Evolutionary conservation across 768 basidiomycete species (phyloP).

Genomic region (Termitomyces sp.): DNA sequence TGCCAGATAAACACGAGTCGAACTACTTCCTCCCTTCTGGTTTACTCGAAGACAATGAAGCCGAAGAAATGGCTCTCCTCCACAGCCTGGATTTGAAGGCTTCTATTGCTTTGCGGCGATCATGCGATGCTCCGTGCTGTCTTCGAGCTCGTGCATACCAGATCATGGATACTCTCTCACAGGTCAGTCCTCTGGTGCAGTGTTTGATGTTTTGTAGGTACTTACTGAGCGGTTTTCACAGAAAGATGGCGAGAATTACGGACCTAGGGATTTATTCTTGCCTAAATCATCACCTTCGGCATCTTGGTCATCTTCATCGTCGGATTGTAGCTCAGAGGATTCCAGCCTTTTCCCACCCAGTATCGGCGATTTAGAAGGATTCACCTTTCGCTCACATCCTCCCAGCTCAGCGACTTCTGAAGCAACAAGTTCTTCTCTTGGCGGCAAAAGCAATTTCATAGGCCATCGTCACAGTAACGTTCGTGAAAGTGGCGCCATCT

Average conservation of each 20-base stretch:
- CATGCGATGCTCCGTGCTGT: slow-evolving; percentile 8
- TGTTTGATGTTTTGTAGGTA: not conserved
- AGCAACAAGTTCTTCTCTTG: not conserved
- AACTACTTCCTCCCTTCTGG: slow-evolving; percentile 10
- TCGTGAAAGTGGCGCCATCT: not conserved
- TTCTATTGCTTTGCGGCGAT: not conserved
- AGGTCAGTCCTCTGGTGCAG: not conserved
- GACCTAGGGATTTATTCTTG: not conserved
- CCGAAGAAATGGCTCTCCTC: slow-evolving; percentile 3
- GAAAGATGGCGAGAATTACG: not conserved
- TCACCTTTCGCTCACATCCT: not conserved
- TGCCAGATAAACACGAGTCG: not conserved
- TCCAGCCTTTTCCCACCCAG: not conserved
- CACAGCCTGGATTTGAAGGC: not conserved
- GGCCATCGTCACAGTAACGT: not conserved
- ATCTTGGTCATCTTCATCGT: not conserved
- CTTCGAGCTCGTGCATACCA: slow-evolving; percentile 6
- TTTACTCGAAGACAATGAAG: slow-evolving; percentile 5
- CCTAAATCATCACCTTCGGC: not conserved
- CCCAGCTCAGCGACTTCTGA: not conserved
- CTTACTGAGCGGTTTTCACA: not conserved
- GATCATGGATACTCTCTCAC: not conserved
- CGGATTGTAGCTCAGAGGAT: not conserved
- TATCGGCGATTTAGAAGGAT: not conserved
- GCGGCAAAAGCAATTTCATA: not conserved